A percentile compares a stretch with the other conserved stretches of the same genome.
These are phyloP conservation scores for Panaeolus cyanescens DNA, from an alignment of 768 basidiomycete species.

Conservation along the genomic window DNA sequence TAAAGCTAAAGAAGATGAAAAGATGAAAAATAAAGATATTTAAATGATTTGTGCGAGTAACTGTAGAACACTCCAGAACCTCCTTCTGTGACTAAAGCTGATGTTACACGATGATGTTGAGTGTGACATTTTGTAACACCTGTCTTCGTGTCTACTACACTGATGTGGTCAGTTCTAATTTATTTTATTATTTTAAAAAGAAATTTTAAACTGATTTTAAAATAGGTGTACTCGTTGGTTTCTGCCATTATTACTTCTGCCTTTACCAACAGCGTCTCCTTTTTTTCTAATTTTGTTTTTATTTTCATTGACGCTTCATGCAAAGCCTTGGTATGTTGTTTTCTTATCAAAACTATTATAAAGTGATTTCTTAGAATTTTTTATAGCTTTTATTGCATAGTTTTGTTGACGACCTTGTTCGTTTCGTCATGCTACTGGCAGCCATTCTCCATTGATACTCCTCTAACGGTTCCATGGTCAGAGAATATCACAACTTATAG, in stretches of 20 bases:
- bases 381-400: constrained; percentile 82
- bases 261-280: constrained; percentile 78
- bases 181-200: constrained; percentile 11
- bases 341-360: neutral
- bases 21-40: constrained; percentile 11
- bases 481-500: constrained; percentile 73
- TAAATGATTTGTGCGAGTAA: constrained; percentile 17
- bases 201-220: neutral
- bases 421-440: constrained; percentile 91
- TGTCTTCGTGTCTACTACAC: neutral
- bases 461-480: constrained; percentile 67
- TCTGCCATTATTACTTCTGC: constrained; percentile 73
- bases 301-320: constrained; percentile 76
- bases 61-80: constrained; percentile 47
- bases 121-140: neutral
- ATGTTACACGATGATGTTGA: neutral
- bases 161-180: constrained; percentile 53
- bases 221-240: constrained; percentile 86
- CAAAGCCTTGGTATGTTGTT: constrained; percentile 74
- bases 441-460: constrained; percentile 66
- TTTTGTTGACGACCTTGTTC: constrained; percentile 80
- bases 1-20: constrained; percentile 12
- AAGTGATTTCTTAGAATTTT: neutral
- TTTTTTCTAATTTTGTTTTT: constrained; percentile 80
- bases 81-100: constrained; percentile 13